phyloP scores from a whole-genome alignment of 352 stramenopile genomes.

The Blastocystis sp. region DNA sequence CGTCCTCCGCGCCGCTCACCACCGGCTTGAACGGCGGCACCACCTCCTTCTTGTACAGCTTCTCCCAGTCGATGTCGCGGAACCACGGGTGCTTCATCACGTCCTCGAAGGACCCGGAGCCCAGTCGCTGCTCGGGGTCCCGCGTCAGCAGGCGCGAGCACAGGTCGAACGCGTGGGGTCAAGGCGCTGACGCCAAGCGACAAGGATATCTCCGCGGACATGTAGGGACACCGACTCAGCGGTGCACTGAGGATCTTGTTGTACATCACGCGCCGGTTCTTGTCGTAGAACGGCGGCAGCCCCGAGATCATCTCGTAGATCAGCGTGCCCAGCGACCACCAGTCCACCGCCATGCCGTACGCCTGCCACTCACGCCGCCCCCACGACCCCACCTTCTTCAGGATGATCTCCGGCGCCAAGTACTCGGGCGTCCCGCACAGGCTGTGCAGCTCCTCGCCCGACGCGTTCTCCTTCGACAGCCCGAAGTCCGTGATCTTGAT shows the following conservation, averaged over 20 bases:
- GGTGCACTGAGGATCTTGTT: constrained; percentile 86
- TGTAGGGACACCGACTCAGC: constrained; percentile 77
- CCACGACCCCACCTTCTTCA: constrained; percentile 74
- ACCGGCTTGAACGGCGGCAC: constrained; percentile 32
- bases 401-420: constrained; percentile 81
- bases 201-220: constrained; percentile 59
- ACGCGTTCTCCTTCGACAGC: constrained; percentile 73
- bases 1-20: no score
- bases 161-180: constrained; percentile 72
- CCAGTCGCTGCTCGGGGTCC: constrained; percentile 69
- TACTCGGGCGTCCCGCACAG: constrained; percentile 83
- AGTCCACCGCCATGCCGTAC: no score
- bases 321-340: no score
- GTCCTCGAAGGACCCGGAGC: constrained; percentile 70
- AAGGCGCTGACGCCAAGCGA: constrained; percentile 69
- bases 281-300: no score
- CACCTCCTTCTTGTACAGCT: constrained; percentile 28
- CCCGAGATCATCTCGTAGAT: no score
- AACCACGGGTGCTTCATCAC: constrained; percentile 12
- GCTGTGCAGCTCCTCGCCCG: constrained; percentile 73
- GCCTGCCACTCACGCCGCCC: no score
- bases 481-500: constrained; percentile 85
- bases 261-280: constrained; percentile 77
- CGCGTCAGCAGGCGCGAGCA: constrained; percentile 66
- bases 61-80: constrained; percentile 15